Conservation (phyloP, 768 basidiomycete genomes). For the Phylloporus scabripes region DNA sequence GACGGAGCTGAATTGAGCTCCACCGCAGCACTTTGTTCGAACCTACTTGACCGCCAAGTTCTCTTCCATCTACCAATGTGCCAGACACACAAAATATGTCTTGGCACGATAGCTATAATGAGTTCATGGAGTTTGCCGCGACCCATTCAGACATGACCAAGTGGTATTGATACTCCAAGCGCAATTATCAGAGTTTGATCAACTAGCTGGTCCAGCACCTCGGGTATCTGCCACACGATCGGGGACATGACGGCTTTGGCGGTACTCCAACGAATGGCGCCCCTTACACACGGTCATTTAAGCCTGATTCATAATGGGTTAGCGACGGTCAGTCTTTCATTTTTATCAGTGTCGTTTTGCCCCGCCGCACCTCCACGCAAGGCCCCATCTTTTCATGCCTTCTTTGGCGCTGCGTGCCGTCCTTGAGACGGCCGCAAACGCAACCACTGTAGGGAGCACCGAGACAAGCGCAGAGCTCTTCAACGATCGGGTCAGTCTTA, state of each 20-base stretch:
- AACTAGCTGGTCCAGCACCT: not conserved
- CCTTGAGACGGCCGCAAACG: conserved; percentile 9
- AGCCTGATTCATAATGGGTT: conserved; percentile 13
- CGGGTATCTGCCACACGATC: not conserved
- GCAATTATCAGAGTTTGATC: conserved; percentile 20
- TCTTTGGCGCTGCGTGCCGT: not conserved
- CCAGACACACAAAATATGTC: no score
- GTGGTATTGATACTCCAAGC: conserved; percentile 4
- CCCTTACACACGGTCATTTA: conserved; percentile 25
- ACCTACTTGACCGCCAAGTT: no score
- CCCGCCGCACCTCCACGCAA: conserved; percentile 8
- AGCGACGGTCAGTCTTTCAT: conserved; percentile 8
- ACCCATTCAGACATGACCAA: no score
- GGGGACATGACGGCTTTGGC: not conserved
- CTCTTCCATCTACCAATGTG: no score
- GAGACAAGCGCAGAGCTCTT: conserved; percentile 1
- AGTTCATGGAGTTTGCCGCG: no score
- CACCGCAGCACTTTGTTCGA: no score
- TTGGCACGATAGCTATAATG: no score
- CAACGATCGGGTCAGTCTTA: conserved; percentile 22
- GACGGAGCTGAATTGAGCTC: no score
- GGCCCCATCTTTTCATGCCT: conserved; percentile 3
- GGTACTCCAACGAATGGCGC: not conserved
- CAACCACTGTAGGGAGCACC: not conserved
- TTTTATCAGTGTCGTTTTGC: conserved; percentile 3